A percentile compares a stretch with the other conserved stretches of the same genome.
Conservation (phyloP, 2,329 filamentous ascomycete species). For the Cercospora beticola region DNA sequence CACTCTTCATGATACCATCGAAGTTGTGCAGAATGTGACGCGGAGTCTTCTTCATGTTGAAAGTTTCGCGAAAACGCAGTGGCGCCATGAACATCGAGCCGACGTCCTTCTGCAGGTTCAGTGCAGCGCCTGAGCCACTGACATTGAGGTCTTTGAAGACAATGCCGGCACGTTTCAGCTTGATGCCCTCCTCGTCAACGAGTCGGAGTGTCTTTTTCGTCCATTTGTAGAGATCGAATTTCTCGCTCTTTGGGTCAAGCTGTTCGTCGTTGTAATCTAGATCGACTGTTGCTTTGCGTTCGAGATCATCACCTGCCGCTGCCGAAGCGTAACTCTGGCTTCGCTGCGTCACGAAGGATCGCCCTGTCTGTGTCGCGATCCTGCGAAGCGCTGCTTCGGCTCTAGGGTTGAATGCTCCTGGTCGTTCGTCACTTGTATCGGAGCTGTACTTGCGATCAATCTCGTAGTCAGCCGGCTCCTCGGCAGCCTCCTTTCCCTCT, state of each 20-base stretch:
- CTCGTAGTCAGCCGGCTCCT: conserved; percentile 24
- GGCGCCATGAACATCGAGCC: conserved; percentile 59
- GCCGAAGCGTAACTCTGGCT: conserved; percentile 12
- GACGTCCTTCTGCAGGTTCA: conserved; percentile 69
- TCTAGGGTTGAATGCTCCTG: conserved; percentile 24
- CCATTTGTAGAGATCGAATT: conserved; percentile 58
- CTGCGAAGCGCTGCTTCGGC: conserved; percentile 24
- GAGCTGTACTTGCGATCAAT: conserved; percentile 20
- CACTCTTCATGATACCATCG: conserved; percentile 53
- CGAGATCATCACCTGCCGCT: conserved; percentile 20
- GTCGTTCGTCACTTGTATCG: conserved; percentile 5
- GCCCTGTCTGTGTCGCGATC: conserved; percentile 25
- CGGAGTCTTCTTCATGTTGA: conserved; percentile 51
- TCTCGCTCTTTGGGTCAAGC: conserved; percentile 53
- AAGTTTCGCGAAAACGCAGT: conserved; percentile 56
- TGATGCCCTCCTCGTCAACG: conserved; percentile 57
- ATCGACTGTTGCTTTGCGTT: conserved; percentile 33
- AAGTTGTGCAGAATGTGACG: conserved; percentile 58
- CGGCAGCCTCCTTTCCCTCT: conserved; percentile 32
- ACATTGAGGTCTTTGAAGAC: conserved; percentile 66
- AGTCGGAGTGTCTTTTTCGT: conserved; percentile 50
- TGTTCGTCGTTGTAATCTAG: conserved; percentile 49
- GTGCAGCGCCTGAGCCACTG: conserved; percentile 63
- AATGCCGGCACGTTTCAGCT: conserved; percentile 57
- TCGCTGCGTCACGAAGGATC: conserved; percentile 23